These are phyloP conservation scores for Raphidocelis subcapitata DNA, from an alignment of 139 green algal genomes.

Conservation along the genomic window DNA sequence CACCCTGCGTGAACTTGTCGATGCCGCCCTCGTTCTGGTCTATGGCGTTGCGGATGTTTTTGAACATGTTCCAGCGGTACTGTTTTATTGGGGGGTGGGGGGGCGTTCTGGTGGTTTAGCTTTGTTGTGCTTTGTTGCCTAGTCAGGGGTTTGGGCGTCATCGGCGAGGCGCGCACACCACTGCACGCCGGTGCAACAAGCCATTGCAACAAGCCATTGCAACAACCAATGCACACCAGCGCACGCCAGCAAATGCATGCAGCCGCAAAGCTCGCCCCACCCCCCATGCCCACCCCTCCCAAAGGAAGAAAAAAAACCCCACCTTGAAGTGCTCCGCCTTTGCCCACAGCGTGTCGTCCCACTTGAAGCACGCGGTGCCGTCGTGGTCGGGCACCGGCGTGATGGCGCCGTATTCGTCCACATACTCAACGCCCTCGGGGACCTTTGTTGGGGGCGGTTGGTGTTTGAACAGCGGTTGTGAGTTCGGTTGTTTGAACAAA, in stretches of 20 bases:
- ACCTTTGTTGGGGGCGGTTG: too few relatives aligned
- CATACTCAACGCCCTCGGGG: conserved; percentile 33
- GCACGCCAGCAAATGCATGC: too few relatives aligned
- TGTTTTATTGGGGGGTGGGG: conserved; percentile 38
- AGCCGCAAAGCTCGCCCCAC: not conserved
- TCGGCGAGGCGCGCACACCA: too few relatives aligned
- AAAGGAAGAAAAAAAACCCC: too few relatives aligned
- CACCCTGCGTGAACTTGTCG: conserved; percentile 84
- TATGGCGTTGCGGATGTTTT: conserved; percentile 74
- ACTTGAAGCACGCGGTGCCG: conserved; percentile 86
- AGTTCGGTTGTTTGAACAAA: too few relatives aligned
- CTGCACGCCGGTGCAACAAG: too few relatives aligned
- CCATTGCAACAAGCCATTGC: too few relatives aligned
- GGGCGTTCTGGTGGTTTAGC: too few relatives aligned
- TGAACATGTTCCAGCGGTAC: conserved; percentile 88
- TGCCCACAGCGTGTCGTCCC: conserved; percentile 80
- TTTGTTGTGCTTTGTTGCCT: too few relatives aligned
- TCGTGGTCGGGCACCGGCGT: conserved; percentile 71
- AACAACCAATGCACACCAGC: too few relatives aligned
- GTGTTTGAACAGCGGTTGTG: too few relatives aligned
- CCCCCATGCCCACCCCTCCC: not conserved
- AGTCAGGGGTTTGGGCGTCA: too few relatives aligned
- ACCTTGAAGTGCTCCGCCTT: conserved; percentile 90
- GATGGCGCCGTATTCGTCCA: conserved; percentile 48
- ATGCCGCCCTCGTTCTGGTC: conserved; percentile 86